Percentiles rank a stretch among this genome's conserved stretches.
These are phyloP conservation scores for Boletus vermiculosoides DNA, from an alignment of 768 basidiomycete genomes.

Conservation along the genomic window DNA sequence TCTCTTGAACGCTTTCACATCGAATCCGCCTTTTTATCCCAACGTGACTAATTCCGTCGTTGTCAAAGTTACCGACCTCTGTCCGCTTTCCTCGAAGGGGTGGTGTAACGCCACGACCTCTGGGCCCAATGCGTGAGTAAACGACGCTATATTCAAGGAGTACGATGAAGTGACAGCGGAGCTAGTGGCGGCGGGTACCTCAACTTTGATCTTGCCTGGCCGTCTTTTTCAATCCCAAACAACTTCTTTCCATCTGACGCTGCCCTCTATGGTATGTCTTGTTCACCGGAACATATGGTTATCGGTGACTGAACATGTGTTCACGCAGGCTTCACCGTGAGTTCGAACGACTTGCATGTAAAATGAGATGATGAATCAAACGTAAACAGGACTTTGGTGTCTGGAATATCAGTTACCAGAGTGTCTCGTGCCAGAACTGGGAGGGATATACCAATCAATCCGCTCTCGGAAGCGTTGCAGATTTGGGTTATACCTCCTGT, in stretches of 20 bases:
- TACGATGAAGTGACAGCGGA: neutral
- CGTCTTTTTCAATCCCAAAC: slow-evolving; percentile 64
- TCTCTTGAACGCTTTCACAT: slow-evolving; percentile 63
- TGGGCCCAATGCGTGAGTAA: slow-evolving; percentile 61
- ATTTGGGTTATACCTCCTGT: slow-evolving; percentile 59
- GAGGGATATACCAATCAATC: slow-evolving; percentile 53
- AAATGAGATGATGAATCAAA: neutral
- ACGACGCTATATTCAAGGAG: neutral
- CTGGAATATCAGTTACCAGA: slow-evolving; percentile 77
- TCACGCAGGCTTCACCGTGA: slow-evolving; percentile 39
- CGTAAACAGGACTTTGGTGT: slow-evolving; percentile 72
- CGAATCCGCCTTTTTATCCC: slow-evolving; percentile 70
- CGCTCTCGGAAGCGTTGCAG: slow-evolving; percentile 66
- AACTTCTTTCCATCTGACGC: slow-evolving; percentile 75
- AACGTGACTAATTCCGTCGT: slow-evolving; percentile 57
- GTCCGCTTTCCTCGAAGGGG: slow-evolving; percentile 57
- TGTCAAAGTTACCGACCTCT: slow-evolving; percentile 79
- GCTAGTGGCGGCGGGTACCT: slow-evolving; percentile 63
- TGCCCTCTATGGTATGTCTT: slow-evolving; percentile 55
- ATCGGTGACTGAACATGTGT: slow-evolving; percentile 32
- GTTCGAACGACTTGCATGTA: slow-evolving; percentile 5
- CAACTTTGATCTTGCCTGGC: slow-evolving; percentile 83
- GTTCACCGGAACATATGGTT: neutral
- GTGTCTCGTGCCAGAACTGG: slow-evolving; percentile 68
- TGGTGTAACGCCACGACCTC: slow-evolving; percentile 70